Evolutionary conservation across 2,329 filamentous ascomycete genomes (phyloP), one percentile per base, ranked within the genome.

Genomic region (Xylaria sp.): DNA sequence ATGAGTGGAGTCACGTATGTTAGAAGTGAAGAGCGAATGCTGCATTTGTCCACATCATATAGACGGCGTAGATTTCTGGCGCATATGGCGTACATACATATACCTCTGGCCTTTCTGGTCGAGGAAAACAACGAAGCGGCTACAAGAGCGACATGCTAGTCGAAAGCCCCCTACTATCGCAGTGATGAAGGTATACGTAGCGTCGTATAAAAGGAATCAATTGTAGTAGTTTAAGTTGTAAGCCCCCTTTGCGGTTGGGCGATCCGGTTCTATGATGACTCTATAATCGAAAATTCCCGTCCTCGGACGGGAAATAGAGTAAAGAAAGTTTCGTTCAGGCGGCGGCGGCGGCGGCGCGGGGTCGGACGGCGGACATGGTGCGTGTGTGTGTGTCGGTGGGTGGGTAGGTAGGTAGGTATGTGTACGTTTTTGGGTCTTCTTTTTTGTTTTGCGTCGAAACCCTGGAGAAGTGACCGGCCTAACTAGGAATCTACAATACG

Each of bases 1-100:
- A 97, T 72, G 82, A 87, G 62, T 99, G 94, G 94, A 97, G 92
- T 80, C 87, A 86, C 65, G 63, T 77, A 51, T 75, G 75, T 67
- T 69, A 64, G 50, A 24, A 37, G 16, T 22, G 50, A 38, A 21
- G 39, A 43, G 48, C 29, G 40, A 48, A 29, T 24, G 42, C 9
- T 41, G 49, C 44, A 22, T 42, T 50, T 41, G 40, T 38, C 39
- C 24, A 45, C 24, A 44, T 44, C 46, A 48, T 42, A 56, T 60
- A 60, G 56, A 63, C 20, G 53, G 50, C 45, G 48, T 58, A 54
- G 53, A 61, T 52, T n/a, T n/a, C 29, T 29, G 59, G 54, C 54
- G 57, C 46, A 44, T 44, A 22, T 40, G 52, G 58, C 55, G 55
- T 49, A 56, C 48, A 50, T 56, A 54, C 52, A n/a, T n/a, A n/a